Evolutionary conservation across 371 early-diverging fungal species (phyloP), one percentile per base, ranked within the genome.

Genomic region (Circinella umbellata): DNA sequence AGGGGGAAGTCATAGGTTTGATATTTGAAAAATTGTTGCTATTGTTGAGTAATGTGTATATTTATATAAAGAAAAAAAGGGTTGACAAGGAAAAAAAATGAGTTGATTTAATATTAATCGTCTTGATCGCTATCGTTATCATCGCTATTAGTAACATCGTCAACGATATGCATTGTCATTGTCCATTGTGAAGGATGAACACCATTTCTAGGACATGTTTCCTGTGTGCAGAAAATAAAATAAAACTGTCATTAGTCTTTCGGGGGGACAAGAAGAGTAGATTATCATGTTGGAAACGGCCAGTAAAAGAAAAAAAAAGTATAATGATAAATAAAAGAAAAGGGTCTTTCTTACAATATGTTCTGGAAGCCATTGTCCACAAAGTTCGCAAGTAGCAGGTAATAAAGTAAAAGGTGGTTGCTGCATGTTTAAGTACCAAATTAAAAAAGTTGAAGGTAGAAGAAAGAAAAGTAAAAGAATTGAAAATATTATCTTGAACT

Each of bases 351-450:
- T 62, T 65, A 76, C 76, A 65, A 67, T 60, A 47, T 76, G 76
- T 34, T 76, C 38, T 34, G 76, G 76, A 27, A 76, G 63, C 76
- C 76, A 76, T 46, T 55, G 55, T 60, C 76, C 76, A 48, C 76
- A 76, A 27, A 76, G 76, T 73, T 76, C 76, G 57, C 76, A 76
- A 39, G 76, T 76, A 55, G 76, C 76, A 61, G 76, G 76, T 51
- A 62, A n/a, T 4, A 57, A 34, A 34, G 57, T 13, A 34, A 57
- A 57, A 34, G 57, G 57, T 13, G 57, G 57, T 34, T 57, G 57
- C 27, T 34, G 20, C 34, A 34, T 57, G 57, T n/a, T 14, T 54
- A 20, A 54, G 3, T 9, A 11, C 47, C 9, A 47, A 47, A 15
- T 51, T n/a, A 51, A 51, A 49, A 15, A 17, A 51, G 51, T 51